phyloP scores from a whole-genome alignment of 78 protist species.

The Parvularia atlantis region DNA sequence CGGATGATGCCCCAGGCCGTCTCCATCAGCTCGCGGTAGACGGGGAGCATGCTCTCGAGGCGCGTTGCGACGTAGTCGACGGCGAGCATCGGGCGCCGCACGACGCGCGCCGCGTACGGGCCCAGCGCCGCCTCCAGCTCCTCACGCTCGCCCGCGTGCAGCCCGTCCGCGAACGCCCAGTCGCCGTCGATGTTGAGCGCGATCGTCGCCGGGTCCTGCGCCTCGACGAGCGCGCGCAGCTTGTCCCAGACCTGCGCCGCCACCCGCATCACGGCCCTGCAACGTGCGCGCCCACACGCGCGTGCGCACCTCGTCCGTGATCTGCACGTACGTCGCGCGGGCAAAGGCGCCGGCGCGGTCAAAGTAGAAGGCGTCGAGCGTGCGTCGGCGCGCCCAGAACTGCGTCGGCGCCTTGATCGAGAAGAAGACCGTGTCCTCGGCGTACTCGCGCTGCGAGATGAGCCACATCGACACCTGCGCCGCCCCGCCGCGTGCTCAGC shows the following conservation, averaged over 20 bases:
- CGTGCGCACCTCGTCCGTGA: background rate
- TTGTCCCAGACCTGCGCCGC: too few relatives aligned
- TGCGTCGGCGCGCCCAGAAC: constrained; percentile 1
- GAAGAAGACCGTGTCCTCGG: background rate
- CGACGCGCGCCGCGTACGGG: background rate
- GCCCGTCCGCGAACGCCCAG: background rate
- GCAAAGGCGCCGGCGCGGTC: background rate
- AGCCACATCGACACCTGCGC: too few relatives aligned
- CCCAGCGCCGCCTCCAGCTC: background rate
- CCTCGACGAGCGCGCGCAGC: background rate
- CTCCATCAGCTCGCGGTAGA: background rate
- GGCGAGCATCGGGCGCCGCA: background rate
- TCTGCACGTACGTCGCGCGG: background rate
- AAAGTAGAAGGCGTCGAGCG: background rate
- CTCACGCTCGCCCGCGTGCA: background rate
- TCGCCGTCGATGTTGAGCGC: background rate
- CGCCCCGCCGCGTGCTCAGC: too few relatives aligned
- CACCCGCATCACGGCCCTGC: too few relatives aligned
- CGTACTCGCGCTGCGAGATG: background rate
- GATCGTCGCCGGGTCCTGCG: background rate
- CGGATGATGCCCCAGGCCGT: background rate
- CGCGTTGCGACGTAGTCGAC: background rate
- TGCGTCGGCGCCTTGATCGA: background rate
- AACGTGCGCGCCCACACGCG: too few relatives aligned
- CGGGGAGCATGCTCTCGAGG: background rate